Conservation (phyloP, 2,329 filamentous ascomycete species). For the Coniochaeta sp. region DNA sequence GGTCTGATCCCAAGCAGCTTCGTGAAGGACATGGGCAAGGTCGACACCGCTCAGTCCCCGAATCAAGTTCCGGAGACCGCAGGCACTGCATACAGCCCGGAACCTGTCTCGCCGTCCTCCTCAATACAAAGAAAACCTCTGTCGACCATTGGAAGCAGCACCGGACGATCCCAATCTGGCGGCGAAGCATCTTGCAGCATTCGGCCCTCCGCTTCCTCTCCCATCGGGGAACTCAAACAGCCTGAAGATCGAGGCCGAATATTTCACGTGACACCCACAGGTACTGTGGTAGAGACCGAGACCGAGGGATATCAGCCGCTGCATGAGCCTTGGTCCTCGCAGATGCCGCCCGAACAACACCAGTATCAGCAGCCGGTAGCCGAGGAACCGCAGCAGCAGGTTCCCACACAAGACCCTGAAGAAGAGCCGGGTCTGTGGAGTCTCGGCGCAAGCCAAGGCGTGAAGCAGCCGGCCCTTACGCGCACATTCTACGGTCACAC, state of each 20-base stretch:
- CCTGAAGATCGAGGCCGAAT: background rate
- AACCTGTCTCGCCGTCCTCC: background rate
- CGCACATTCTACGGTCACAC: constrained; percentile 1
- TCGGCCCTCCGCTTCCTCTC: background rate
- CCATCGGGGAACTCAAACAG: background rate
- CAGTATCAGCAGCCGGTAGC: background rate
- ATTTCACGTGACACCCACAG: background rate
- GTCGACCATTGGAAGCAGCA: background rate
- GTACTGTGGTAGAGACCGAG: background rate
- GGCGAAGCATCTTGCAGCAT: background rate
- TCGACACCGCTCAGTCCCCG: background rate
- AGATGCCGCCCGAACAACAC: background rate
- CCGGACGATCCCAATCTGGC: background rate
- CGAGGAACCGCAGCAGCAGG: background rate
- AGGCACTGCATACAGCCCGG: background rate
- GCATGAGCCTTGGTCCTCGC: background rate
- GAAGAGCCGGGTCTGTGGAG: background rate
- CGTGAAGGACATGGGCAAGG: background rate
- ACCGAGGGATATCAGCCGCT: background rate
- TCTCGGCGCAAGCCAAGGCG: background rate
- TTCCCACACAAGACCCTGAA: background rate
- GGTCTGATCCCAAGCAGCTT: background rate
- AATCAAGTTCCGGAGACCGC: background rate
- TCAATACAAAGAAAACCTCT: background rate
- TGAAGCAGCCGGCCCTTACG: background rate